Percentiles rank a stretch among this genome's conserved stretches.
These are phyloP conservation scores for Salicornia ramosissima DNA, from an alignment of 148 eudicot species.

Conservation along the genomic window DNA sequence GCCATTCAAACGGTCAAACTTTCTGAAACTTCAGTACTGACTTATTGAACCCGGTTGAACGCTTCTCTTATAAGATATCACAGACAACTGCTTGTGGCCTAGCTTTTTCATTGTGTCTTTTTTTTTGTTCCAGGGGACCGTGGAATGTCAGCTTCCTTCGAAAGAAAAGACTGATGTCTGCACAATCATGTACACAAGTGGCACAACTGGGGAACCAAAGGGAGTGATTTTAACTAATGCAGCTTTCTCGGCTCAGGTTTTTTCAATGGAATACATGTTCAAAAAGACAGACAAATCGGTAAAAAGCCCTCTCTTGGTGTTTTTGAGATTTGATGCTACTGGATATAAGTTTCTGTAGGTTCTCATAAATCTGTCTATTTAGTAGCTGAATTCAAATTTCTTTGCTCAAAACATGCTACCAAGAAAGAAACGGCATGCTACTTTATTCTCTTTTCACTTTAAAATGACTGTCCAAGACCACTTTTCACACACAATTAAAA, in stretches of 20 bases:
- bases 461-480: not conserved
- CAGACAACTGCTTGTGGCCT: not conserved
- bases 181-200: not conserved
- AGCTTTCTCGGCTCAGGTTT: constrained; percentile 62
- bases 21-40: not conserved
- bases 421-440: not conserved
- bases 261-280: constrained; percentile 57
- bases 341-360: not conserved
- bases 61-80: not conserved
- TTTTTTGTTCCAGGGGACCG: constrained; percentile 49
- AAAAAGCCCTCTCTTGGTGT: constrained; percentile 16
- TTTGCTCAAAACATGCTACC: not conserved
- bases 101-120: not conserved
- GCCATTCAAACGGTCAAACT: not conserved
- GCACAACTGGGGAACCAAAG: constrained; percentile 70
- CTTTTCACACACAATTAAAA: too few relatives aligned
- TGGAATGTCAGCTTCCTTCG: constrained; percentile 52
- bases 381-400: not conserved
- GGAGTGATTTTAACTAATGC: constrained; percentile 76
- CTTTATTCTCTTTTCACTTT: not conserved
- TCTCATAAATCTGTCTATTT: not conserved
- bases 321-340: not conserved
- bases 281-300: constrained; percentile 65
- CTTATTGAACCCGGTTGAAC: not conserved
- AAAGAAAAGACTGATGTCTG: constrained; percentile 40